Percentiles rank a stretch among this genome's conserved stretches.
Conservation (phyloP, 2,329 filamentous ascomycete genomes). For the Cryphonectria japonica region DNA sequence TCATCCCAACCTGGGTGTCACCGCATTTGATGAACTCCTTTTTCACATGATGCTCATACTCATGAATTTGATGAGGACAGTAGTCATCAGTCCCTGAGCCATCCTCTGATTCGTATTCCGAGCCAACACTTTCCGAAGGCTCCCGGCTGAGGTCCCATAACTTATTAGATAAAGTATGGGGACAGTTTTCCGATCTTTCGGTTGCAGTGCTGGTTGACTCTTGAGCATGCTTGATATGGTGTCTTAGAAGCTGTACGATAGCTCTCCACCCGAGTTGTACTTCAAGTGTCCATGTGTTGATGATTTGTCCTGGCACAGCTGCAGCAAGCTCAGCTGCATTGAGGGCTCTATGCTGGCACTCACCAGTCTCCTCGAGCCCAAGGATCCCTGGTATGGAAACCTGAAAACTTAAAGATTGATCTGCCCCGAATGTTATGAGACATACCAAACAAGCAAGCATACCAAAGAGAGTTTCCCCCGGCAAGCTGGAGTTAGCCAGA, state of each 20-base stretch:
- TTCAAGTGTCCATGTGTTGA: not conserved
- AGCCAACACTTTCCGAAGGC: not conserved
- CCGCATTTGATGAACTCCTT: not conserved
- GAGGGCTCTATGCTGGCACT: not conserved
- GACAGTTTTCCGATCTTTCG: not conserved
- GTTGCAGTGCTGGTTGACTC: not conserved
- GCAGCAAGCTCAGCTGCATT: constrained; percentile 14
- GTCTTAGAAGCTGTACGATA: not conserved
- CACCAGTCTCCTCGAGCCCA: not conserved
- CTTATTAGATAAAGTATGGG: not conserved
- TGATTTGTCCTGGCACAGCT: not conserved
- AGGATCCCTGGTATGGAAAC: not conserved
- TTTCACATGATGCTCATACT: rapidly evolving
- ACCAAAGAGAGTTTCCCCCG: constrained; percentile 9
- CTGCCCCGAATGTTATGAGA: not conserved
- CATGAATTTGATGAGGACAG: not conserved
- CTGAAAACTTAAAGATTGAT: not conserved
- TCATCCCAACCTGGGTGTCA: not conserved
- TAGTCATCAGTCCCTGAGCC: not conserved
- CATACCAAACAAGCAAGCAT: constrained; percentile 15
- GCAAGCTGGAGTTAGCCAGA: not conserved
- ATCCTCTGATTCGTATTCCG: not conserved
- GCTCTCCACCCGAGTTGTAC: not conserved
- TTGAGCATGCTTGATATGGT: not conserved
- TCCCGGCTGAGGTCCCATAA: not conserved